Conservation (phyloP, 805 yeast species). For the Candida xiaguanensis region DNA sequence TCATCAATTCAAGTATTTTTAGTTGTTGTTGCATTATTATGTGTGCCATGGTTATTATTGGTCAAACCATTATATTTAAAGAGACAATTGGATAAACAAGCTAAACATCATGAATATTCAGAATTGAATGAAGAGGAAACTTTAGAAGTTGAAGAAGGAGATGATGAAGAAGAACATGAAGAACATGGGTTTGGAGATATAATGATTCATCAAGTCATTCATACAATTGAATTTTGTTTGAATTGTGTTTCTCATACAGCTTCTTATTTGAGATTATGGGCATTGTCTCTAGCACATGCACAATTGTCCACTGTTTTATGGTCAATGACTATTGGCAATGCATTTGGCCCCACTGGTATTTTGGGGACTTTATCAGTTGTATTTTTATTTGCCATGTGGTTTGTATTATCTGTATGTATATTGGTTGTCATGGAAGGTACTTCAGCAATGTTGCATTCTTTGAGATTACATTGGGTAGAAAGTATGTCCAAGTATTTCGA, state of each 20-base stretch:
- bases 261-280: constrained; percentile 94
- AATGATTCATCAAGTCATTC: constrained; percentile 95
- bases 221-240: constrained; percentile 94
- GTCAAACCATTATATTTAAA: constrained; percentile 77
- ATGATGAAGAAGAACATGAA: constrained; percentile 49
- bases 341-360: constrained; percentile 64
- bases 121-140: constrained; percentile 17
- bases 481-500: constrained; percentile 97
- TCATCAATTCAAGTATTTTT: constrained; percentile 67
- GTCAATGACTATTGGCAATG: constrained; percentile 87
- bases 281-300: constrained; percentile 93
- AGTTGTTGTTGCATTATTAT: constrained; percentile 70
- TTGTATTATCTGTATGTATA: constrained; percentile 82
- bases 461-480: constrained; percentile 99
- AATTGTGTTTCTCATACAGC: constrained; percentile 99
- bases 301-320: constrained; percentile 93
- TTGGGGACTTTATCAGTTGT: constrained; percentile 74
- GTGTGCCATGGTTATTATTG: constrained; percentile 90
- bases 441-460: constrained; percentile 97
- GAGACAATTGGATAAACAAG: constrained; percentile 48
- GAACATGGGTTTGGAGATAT: constrained; percentile 80
- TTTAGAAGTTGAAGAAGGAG: constrained; percentile 36
- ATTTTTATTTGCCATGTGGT: constrained; percentile 90
- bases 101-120: constrained; percentile 50
- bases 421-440: constrained; percentile 98